Base-by-base conservation (phyloP, 1,139 yeast genomes). In the Candida smagusa region DNA sequence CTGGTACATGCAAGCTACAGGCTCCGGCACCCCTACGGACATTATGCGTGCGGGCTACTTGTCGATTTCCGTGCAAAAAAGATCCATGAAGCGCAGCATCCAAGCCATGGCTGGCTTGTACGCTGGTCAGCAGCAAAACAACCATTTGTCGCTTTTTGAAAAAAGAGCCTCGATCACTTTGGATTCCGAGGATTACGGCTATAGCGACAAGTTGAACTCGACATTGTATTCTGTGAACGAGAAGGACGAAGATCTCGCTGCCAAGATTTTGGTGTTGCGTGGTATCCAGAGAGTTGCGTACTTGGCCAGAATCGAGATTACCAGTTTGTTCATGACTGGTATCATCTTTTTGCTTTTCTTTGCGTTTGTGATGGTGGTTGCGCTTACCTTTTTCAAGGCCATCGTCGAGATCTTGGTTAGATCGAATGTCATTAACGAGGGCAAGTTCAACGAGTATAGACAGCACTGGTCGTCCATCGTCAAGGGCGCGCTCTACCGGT, bases 1-100 rank as follows among this genome's bases (percentile, higher is more conserved):
- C 58, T 92, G 98, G 98, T 92, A 92, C 63, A 81, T 92, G 40
- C 96, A 90, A 63, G 72, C 96, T n/a, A 92, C 98, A 1, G 97
- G 97, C 31, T 98, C 98, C 42, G 9, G n/a, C 9, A 60, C 74
- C 1, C 81, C 95, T 3, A 83, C 96, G 3, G 84, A 84, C 41
- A 77, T 88, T 33, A 61, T 89, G 35, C 65, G 74, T 11, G 66
- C 66, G 59, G 67, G 50, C 50, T 81, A 50, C 51, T 73, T 74
- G 52, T 81, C 96, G 2, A 77, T 90, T 38, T 83, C 95, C 6
- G 96, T 89, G 7, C 95, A 89, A 58, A 85, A 83, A 58, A 55
- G 53, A 35, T 21, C 31, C 30, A 50, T 58, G 27, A 65, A 64
- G 48, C 54, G 68, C 45, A 41, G 51, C 11, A 46, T 56, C 12